Base-by-base conservation (phyloP, 768 basidiomycete genomes). In the Leccinellum luteum region DNA sequence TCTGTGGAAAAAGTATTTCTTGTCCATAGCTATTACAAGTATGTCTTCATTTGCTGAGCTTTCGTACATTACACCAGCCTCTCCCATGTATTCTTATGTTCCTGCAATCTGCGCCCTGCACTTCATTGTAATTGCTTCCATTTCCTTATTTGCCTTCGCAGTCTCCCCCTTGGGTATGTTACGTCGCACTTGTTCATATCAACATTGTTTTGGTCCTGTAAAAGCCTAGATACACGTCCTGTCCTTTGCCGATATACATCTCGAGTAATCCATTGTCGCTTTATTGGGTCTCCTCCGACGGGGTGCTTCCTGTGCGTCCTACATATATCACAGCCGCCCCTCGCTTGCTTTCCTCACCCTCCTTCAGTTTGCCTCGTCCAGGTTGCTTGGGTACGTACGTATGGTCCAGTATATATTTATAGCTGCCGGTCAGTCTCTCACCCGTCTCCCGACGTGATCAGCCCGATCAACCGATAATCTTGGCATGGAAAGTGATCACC, bases 241-340 rank as follows among this genome's bases (percentile, higher is more conserved):
- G 49, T 54, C 17, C 21, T 57, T 50, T 53, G 35, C 12, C n/a
- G 27, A 23, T 32, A 21, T 43, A 32, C 17, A 14, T 21, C 31
- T 32, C 38, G 25, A 34, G 34, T 34, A 41, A 59, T 38, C 28
- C 49, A 23, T 2, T 23, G 30, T 64, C 44, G 32, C 60, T 66
- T 59, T 59, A 66, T 64, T 51, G 57, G 69, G 67, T 54, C 47
- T 68, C 41, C 61, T 68, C 45, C 48, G 66, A 56, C 25, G 6
- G n/a, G 23, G 61, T 70, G 55, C 59, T 31, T 58, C 45, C 45
- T 43, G 52, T 55, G 51, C 30, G 27, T 34, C 28, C 47, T 51
- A 55, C 56, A 62, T 57, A 51, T 54, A 27, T 30, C 50, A 38
- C 30, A 34, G 4, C 14, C 17, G 25, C 32, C 14, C 25, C 21